phyloP scores from a whole-genome alignment of 2,329 filamentous ascomycete genomes.

The Cercospora zeina region DNA sequence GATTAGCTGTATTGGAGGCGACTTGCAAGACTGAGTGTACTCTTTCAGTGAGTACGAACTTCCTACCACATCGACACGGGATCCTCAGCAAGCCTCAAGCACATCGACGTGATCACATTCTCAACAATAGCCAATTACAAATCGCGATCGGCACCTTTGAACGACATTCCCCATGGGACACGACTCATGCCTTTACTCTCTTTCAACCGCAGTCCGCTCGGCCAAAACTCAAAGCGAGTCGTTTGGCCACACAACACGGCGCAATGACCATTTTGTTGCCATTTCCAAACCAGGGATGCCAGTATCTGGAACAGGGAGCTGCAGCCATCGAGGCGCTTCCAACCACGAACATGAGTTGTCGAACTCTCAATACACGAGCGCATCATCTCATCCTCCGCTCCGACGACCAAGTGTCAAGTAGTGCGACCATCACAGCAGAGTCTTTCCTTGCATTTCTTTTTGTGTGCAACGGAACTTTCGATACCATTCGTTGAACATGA shows the following conservation, averaged over 20 bases:
- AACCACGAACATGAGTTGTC: conserved; percentile 8
- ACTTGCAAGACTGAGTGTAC: background rate
- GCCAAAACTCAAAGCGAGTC: conserved; percentile 1
- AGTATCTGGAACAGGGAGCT: background rate
- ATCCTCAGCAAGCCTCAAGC: background rate
- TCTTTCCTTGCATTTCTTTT: background rate
- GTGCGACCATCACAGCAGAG: background rate
- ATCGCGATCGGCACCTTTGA: background rate
- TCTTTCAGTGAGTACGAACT: background rate
- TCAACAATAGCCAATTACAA: background rate
- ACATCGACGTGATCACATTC: background rate
- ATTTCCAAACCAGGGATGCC: conserved; percentile 11
- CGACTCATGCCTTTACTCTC: background rate
- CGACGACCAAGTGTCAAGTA: conserved; percentile 3
- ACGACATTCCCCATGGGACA: background rate
- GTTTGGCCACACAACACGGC: background rate
- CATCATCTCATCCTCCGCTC: conserved; percentile 9
- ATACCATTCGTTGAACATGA: conserved; percentile 1
- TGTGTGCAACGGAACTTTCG: background rate
- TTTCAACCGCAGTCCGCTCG: background rate
- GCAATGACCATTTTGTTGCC: background rate
- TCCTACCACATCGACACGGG: background rate
- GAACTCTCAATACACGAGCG: conserved; percentile 2
- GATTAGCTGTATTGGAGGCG: background rate
- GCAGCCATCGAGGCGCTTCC: background rate